phyloP scores from a whole-genome alignment of 352 stramenopile species.

The Elongisporangium anandrum region DNA sequence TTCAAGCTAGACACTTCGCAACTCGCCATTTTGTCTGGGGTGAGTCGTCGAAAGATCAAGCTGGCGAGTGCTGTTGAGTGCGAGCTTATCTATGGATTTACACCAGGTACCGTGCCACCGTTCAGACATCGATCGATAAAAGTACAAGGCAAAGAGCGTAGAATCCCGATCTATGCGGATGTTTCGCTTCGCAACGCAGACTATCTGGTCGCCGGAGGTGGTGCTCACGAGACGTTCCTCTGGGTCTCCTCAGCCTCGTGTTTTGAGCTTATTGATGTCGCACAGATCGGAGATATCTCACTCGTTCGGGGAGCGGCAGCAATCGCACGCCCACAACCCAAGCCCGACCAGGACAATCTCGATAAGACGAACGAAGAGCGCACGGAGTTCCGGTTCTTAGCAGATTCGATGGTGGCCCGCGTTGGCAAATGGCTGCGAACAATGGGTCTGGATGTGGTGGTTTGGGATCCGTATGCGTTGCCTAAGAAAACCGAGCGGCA shows the following conservation, averaged over 20 bases:
- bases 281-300: constrained; percentile 34
- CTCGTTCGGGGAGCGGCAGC: constrained; percentile 10
- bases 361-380: constrained; percentile 1
- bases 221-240: constrained; percentile 35
- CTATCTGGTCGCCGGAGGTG: constrained; percentile 42
- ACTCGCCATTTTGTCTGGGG: constrained; percentile 39
- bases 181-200: constrained; percentile 24
- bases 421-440: constrained; percentile 76
- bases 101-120: constrained; percentile 53
- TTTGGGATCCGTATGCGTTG: constrained; percentile 44
- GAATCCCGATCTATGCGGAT: constrained; percentile 37
- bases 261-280: constrained; percentile 33
- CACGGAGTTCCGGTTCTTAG: constrained; percentile 57
- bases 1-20: constrained; percentile 58
- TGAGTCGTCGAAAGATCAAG: constrained; percentile 63
- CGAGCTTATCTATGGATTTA: constrained; percentile 53
- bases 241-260: constrained; percentile 34
- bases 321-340: constrained; percentile 3
- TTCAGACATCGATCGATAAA: constrained; percentile 33
- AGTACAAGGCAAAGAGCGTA: not conserved
- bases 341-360: not conserved
- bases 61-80: constrained; percentile 60
- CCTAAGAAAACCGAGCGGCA: constrained; percentile 20
- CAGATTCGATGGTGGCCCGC: constrained; percentile 69
- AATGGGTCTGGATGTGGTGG: constrained; percentile 69